Evolutionary conservation across 495 filamentous ascomycete species (phyloP).

Genomic region (Bathelium albidoporum): DNA sequence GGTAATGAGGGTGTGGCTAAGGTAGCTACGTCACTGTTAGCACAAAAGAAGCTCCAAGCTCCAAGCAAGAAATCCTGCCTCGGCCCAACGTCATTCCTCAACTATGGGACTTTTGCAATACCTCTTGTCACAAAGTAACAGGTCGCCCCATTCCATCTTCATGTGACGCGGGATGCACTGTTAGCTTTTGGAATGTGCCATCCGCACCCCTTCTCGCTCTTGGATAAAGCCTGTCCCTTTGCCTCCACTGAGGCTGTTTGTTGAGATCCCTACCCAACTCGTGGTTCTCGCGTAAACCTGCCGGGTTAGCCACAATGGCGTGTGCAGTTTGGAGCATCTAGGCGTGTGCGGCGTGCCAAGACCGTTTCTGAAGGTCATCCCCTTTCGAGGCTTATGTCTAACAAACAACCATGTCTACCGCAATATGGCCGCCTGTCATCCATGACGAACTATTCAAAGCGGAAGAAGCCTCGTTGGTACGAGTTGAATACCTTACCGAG

Average conservation of each 20-base stretch:
- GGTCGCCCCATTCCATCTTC: no score
- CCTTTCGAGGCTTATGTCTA: neutral
- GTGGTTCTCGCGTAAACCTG: neutral
- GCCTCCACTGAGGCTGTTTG: no score
- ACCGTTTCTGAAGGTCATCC: no score
- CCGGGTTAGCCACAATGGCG: neutral
- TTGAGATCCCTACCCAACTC: neutral
- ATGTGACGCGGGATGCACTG: no score
- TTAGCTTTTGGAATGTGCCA: no score
- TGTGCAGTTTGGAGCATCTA: neutral
- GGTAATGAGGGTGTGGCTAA: neutral
- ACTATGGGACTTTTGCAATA: no score
- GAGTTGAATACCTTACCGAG: constrained; percentile 10
- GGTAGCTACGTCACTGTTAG: neutral
- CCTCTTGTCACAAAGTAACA: no score
- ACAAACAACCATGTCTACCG: constrained; percentile 53
- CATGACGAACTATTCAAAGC: constrained; percentile 52
- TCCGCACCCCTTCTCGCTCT: no score
- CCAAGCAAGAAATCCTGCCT: neutral
- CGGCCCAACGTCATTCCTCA: neutral
- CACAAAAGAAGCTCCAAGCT: neutral
- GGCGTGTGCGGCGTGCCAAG: no score
- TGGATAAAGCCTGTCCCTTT: no score
- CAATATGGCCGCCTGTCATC: constrained; percentile 64
- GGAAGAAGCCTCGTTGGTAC: constrained; percentile 58